These are phyloP conservation scores for Pichia sp. DNA, from an alignment of 1,139 yeast species.

Conservation along the genomic window DNA sequence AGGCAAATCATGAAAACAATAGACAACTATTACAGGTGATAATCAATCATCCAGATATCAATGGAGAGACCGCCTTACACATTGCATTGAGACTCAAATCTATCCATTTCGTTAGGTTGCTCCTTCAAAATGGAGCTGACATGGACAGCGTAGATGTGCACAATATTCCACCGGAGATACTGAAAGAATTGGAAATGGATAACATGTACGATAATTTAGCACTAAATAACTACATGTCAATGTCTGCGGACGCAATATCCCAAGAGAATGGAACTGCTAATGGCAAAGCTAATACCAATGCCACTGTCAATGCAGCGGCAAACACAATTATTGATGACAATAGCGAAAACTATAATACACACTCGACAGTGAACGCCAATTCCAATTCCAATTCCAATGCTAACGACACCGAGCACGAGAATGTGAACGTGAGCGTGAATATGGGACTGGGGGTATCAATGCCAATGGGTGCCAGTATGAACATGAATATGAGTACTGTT, in stretches of 20 bases:
- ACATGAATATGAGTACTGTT: no score
- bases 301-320: no score
- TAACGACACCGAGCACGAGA: background rate
- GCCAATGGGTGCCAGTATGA: no score
- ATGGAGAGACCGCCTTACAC: conserved; percentile 65
- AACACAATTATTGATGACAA: no score
- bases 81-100: conserved; percentile 44
- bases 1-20: conserved; percentile 14
- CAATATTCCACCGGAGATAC: conserved; percentile 18
- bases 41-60: conserved; percentile 59
- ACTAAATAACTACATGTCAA: no score
- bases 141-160: conserved; percentile 14
- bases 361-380: background rate
- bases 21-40: conserved; percentile 51
- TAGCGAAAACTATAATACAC: no score
- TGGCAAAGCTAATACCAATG: background rate
- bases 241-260: background rate
- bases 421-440: no score
- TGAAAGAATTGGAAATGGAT: conserved; percentile 19
- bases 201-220: no score
- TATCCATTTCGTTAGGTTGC: conserved; percentile 30
- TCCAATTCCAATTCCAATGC: background rate
- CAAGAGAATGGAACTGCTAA: background rate
- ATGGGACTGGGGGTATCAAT: no score
- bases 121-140: conserved; percentile 37